A percentile compares a stretch with the other conserved stretches of the same genome.
phyloP scores from a whole-genome alignment of 306 rosid genomes.

The Quillaja saponaria region DNA sequence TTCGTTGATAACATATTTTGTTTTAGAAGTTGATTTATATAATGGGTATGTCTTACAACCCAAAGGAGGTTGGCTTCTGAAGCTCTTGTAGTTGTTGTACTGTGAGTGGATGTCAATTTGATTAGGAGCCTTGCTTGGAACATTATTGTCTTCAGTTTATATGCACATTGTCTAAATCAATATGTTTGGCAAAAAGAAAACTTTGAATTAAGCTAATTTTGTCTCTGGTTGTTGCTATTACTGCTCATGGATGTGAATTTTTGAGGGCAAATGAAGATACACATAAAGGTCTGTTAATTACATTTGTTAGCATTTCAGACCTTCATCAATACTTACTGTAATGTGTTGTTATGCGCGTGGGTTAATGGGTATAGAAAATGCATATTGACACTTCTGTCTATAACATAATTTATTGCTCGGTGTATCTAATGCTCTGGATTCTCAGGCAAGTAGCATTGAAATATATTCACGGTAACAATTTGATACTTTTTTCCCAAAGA shows the following conservation, averaged over 20 bases:
- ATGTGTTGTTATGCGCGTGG: neutral
- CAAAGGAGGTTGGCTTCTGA: neutral
- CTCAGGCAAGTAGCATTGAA: neutral
- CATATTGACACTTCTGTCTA: no score
- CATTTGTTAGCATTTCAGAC: neutral
- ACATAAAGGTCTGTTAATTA: conserved; percentile 4
- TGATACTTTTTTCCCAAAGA: neutral
- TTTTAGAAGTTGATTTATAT: neutral
- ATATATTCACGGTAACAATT: neutral
- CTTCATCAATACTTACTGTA: neutral
- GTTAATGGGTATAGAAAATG: no score
- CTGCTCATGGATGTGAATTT: neutral
- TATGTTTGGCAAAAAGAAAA: neutral
- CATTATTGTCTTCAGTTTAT: conserved; percentile 1
- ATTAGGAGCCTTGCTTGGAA: conserved; percentile 3
- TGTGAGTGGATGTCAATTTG: neutral
- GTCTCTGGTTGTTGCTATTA: neutral
- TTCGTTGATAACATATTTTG: no score
- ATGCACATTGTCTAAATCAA: neutral
- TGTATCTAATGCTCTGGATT: no score
- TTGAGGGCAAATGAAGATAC: neutral
- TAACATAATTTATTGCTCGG: no score
- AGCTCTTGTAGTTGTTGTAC: neutral
- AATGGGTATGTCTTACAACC: conserved; percentile 8
- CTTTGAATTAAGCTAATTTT: neutral